Conservation (phyloP, 495 filamentous ascomycete species). For the Penicillium mononematosum region DNA sequence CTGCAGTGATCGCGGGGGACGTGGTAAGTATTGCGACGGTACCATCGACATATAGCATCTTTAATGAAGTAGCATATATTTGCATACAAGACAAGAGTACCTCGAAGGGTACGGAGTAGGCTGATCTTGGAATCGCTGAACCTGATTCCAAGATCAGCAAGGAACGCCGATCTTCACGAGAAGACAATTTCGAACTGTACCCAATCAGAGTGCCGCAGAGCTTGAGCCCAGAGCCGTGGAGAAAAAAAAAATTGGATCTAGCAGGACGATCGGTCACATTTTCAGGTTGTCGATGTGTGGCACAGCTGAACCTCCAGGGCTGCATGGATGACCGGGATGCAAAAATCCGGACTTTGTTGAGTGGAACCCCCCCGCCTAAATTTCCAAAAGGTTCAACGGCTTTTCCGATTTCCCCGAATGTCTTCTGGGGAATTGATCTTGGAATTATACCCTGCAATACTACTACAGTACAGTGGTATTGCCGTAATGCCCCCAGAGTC, state of each 20-base stretch:
- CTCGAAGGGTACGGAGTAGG: background rate
- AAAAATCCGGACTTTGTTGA: constrained; percentile 8
- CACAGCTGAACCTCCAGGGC: constrained; percentile 7
- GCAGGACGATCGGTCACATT: constrained; percentile 5
- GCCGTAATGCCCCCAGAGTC: constrained; percentile 19
- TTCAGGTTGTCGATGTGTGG: background rate
- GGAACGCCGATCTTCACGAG: background rate
- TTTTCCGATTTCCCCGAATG: background rate
- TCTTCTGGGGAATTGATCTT: background rate
- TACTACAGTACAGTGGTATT: background rate
- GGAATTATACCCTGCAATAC: background rate
- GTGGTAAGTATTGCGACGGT: constrained; percentile 22
- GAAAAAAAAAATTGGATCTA: background rate
- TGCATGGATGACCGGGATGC: constrained; percentile 2
- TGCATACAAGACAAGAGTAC: background rate
- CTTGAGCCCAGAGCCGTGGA: background rate
- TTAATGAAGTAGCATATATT: background rate
- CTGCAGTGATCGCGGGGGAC: constrained; percentile 14
- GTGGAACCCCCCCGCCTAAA: background rate
- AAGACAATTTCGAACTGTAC: background rate
- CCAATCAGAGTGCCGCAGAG: background rate
- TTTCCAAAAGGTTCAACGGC: background rate
- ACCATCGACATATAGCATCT: constrained; percentile 16
- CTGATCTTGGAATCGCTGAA: background rate
- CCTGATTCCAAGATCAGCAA: background rate